These are phyloP conservation scores for Paspalum vaginatum DNA, from an alignment of 176 grass and related monocot genomes.

Conservation along the genomic window DNA sequence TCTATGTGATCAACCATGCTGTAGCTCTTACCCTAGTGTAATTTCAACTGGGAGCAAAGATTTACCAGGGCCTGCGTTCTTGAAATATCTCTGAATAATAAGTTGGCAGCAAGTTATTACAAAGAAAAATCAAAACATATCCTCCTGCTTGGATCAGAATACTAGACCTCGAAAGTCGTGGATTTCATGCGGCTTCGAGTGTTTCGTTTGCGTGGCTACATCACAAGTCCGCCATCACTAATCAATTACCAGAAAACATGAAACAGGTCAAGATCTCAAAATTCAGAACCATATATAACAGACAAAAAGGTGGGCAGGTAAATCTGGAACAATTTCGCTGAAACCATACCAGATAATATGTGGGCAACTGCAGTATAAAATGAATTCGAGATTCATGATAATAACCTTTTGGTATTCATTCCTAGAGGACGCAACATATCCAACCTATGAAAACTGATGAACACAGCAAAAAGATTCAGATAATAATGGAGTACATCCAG, in stretches of 20 bases:
- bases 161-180: background rate
- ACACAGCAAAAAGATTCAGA: background rate
- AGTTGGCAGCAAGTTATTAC: background rate
- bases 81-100: conserved; percentile 26
- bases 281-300: background rate
- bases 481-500: background rate
- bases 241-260: background rate
- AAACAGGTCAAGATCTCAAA: background rate
- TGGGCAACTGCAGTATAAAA: background rate
- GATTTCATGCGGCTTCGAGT: background rate
- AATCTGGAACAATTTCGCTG: background rate
- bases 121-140: background rate
- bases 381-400: background rate
- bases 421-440: background rate
- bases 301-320: background rate
- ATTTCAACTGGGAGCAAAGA: conserved; percentile 32
- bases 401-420: background rate
- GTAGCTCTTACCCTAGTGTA: conserved; percentile 45
- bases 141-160: background rate
- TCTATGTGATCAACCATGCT: conserved; percentile 32
- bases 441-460: background rate
- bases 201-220: background rate
- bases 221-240: background rate
- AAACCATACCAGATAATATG: background rate
- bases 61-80: conserved; percentile 38